Base-by-base conservation (phyloP, 345 rosid genomes). In the Carallia brachiata region DNA sequence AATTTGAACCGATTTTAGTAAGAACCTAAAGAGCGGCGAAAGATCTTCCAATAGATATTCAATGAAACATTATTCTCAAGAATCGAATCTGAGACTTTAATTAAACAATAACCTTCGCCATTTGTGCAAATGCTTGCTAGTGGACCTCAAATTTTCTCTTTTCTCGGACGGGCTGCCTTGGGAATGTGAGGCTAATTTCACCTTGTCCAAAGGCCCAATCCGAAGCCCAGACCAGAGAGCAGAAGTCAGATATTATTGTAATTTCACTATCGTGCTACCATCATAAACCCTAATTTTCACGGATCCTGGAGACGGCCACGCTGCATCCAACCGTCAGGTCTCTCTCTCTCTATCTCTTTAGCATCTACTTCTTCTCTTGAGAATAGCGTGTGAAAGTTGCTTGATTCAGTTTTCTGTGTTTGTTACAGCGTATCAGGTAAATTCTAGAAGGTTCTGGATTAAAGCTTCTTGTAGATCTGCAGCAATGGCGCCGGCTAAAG, bases 271-370 rank as follows among this genome's bases (percentile, higher is more conserved):
- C n/a, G 37, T 32, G 4, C n/a, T 36, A 18, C 39, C 65, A 30
- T 65, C 68, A 71, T 73, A 84, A 81, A 74, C 78, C 85, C 83
- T 69, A 55, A 31, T 52, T 12, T 4, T 1, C n/a, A 16, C 79
- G 59, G 75, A 73, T 79, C 84, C 80, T 72, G 76, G 65, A 50
- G 61, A 66, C 80, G 69, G 75, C 65, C 6, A 4, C 50, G 16
- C 30, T 58, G 72, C 80, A 36, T 62, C 73, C 36, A 28, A 2
- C n/a, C 52, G 6, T 7, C 80, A 77, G 85, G 88, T 79, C 16
- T 52, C 2, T 34, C 17, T 23, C 19, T 19, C 7, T 39, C 3
- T 30, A 37, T 23, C 6, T 56, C 34, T 40, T 2, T 1, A 12
- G 31, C 27, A 40, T 9, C 13, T 9, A 9, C 1, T 2, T 2